Evolutionary conservation across 805 yeast species (phyloP), one percentile per base, ranked within the genome.

Genomic region (Millerozyma miso): DNA sequence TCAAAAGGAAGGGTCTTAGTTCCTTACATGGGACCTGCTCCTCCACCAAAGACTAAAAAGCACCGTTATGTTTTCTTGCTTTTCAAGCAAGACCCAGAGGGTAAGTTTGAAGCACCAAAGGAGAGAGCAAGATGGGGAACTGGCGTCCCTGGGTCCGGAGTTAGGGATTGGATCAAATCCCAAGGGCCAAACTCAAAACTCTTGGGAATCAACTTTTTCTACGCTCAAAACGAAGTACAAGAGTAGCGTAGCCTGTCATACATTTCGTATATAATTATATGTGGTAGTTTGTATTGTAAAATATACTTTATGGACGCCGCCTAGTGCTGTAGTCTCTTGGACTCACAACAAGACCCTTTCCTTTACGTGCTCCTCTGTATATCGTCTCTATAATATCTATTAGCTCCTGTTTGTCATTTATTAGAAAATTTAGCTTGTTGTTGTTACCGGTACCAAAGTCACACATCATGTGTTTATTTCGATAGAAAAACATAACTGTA

Each of bases 371-470:
- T 0, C 97, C 97, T 48, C 97, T 65, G 62, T 85, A 93, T 0
- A 91, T 80, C 0, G 90, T 83, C 56, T 93, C 99, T 8, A 93
- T 67, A 23, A 93, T 85, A 61, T 91, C 98, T 16, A 93, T 85
- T 72, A 93, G 64, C 52, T 89, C 97, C 60, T 91, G 97, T 47
- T 84, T 82, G 58, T 87, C 87, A 34, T 79, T 81, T 10, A 80
- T 73, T 40, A 60, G 55, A 63, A 91, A 91, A 57, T 88, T 89
- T 69, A 93, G 69, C 71, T 93, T 91, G 71, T 93, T 93, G 64
- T 93, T 93, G 59, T 93, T 89, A 26, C 99, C 99, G 0, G 98
- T 93, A 2, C 99, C 99, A 62, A 90, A 89, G 69, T 93, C 99
- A 64, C 97, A 88, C 95, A 93, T 81, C 95, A 91, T 90, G 62